Evolutionary conservation across 2,329 filamentous ascomycete genomes (phyloP).

Genomic region (Apiospora arundinis): DNA sequence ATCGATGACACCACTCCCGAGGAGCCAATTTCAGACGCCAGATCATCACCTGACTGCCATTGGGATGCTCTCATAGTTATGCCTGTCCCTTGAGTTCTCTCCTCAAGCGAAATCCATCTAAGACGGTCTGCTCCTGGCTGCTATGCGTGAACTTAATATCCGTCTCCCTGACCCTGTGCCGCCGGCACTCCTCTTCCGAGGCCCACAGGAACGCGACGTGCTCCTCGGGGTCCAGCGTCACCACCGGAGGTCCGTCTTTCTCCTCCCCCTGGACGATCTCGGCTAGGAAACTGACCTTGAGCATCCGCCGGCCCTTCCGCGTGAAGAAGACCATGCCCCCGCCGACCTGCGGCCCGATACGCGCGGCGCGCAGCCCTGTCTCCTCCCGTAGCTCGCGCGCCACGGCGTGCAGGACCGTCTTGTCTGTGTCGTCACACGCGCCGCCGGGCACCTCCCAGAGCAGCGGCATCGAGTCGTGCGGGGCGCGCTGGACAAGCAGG

Average conservation of each 20-base stretch:
- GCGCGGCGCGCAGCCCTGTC: constrained; percentile 39
- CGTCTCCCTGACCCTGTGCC: constrained; percentile 33
- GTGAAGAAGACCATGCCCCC: constrained; percentile 28
- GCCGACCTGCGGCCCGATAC: constrained; percentile 33
- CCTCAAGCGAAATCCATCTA: constrained; percentile 33
- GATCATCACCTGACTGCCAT: neutral
- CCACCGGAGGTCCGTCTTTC: constrained; percentile 21
- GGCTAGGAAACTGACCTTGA: constrained; percentile 39
- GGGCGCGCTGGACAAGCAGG: constrained; percentile 48
- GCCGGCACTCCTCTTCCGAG: constrained; percentile 39
- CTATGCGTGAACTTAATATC: constrained; percentile 35
- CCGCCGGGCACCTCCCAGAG: constrained; percentile 52
- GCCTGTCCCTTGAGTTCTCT: constrained; percentile 21
- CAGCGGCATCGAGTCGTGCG: constrained; percentile 43
- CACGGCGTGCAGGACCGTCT: constrained; percentile 44
- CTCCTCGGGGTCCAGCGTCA: constrained; percentile 42
- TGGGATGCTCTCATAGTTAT: neutral
- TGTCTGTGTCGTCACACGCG: constrained; percentile 44
- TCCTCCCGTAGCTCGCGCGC: constrained; percentile 52
- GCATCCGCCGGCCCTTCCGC: constrained; percentile 29
- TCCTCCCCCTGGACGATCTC: constrained; percentile 31
- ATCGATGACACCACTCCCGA: neutral
- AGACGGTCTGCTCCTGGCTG: constrained; percentile 32
- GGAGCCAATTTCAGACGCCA: neutral
- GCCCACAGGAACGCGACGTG: constrained; percentile 42